Evolutionary conservation across 2,329 filamentous ascomycete species (phyloP).

Genomic region (Seiridium cupressi): DNA sequence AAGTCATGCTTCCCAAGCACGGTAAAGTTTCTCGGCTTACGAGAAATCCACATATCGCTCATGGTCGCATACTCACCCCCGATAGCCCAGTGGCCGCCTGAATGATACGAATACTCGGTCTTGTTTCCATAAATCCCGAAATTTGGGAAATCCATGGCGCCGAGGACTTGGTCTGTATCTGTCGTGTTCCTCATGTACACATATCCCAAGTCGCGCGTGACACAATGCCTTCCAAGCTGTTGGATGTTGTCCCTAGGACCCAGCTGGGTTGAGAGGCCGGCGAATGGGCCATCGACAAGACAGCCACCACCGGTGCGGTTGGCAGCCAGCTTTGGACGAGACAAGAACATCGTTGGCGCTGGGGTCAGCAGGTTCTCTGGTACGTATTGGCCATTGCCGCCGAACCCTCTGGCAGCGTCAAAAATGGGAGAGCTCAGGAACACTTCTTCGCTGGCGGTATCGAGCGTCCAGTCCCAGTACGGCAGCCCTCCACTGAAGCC

Average conservation of each 20-base stretch:
- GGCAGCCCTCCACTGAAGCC: conserved; percentile 20
- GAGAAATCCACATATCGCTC: conserved; percentile 7
- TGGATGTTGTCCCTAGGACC: not conserved
- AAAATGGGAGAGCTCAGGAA: conserved; percentile 13
- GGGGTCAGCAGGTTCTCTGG: conserved; percentile 6
- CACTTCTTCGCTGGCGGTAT: conserved; percentile 7
- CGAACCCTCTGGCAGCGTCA: conserved; percentile 11
- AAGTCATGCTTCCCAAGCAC: not conserved
- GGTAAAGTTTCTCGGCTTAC: not conserved
- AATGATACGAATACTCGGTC: conserved; percentile 4
- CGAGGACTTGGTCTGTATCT: not conserved
- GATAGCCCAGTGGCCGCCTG: conserved; percentile 8
- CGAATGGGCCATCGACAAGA: not conserved
- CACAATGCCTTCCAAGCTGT: not conserved
- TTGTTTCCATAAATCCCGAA: not conserved
- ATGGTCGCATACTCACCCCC: conserved; percentile 9
- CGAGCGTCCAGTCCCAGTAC: conserved; percentile 18
- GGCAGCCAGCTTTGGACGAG: not conserved
- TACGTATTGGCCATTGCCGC: conserved; percentile 12
- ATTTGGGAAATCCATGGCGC: not conserved
- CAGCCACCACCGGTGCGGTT: not conserved
- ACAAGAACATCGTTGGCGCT: not conserved
- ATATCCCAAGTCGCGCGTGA: conserved; percentile 1
- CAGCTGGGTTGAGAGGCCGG: not conserved
- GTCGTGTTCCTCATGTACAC: not conserved